These are phyloP conservation scores for Cucurbita maxima DNA, from an alignment of 306 rosid species.

Conservation along the genomic window DNA sequence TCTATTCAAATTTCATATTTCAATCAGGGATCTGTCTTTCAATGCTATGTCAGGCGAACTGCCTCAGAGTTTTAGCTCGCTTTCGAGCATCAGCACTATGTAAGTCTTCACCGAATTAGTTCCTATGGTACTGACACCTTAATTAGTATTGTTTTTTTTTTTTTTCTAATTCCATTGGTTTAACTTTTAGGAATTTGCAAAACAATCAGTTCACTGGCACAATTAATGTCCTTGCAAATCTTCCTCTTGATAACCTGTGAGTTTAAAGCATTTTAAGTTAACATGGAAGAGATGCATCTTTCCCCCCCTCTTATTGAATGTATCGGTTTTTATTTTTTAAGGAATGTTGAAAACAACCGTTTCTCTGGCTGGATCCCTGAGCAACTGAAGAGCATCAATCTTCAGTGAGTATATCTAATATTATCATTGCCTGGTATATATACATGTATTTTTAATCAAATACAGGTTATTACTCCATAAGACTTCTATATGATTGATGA, in stretches of 20 bases:
- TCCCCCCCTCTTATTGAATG: background rate
- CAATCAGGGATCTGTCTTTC: constrained; percentile 83
- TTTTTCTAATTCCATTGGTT: background rate
- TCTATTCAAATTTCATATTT: constrained; percentile 7
- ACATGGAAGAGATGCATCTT: background rate
- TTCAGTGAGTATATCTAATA: constrained; percentile 45
- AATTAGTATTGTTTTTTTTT: background rate
- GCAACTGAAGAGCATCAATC: constrained; percentile 44
- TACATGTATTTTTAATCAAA: background rate
- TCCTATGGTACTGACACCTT: background rate
- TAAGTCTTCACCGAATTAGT: constrained; percentile 24
- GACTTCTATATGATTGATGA: background rate
- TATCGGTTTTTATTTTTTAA: constrained; percentile 5
- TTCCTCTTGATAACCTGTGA: constrained; percentile 65
- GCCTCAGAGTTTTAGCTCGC: constrained; percentile 69
- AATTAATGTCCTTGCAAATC: constrained; percentile 63
- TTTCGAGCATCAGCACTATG: constrained; percentile 52
- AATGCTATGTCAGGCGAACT: constrained; percentile 60
- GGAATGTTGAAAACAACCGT: constrained; percentile 72
- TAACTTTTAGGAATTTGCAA: constrained; percentile 46
- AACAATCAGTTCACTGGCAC: constrained; percentile 80
- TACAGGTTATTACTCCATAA: background rate
- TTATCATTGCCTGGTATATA: background rate
- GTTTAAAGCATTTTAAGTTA: constrained; percentile 14
- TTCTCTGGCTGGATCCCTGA: constrained; percentile 91